These are phyloP conservation scores for Aspergillus hiratsukae DNA, from an alignment of 2,329 filamentous ascomycete genomes.

Conservation along the genomic window DNA sequence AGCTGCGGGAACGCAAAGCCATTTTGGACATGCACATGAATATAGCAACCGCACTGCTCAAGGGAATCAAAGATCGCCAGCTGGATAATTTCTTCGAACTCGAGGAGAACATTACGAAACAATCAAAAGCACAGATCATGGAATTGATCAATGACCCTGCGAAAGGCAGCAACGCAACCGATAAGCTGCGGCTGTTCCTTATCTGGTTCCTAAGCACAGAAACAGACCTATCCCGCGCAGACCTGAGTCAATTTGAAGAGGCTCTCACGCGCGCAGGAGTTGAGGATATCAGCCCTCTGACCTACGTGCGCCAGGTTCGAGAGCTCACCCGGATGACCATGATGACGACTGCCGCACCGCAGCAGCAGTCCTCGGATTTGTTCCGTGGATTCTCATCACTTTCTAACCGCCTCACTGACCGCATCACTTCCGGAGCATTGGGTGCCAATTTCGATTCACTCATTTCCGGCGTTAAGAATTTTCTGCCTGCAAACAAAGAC, in stretches of 20 bases:
- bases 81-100: slow-evolving; percentile 94
- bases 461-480: slow-evolving; percentile 95
- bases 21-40: slow-evolving; percentile 99
- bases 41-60: slow-evolving; percentile 73
- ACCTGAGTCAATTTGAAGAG: slow-evolving; percentile 83
- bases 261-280: slow-evolving; percentile 68
- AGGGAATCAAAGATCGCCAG: slow-evolving; percentile 90
- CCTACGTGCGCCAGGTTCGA: slow-evolving; percentile 86
- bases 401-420: slow-evolving; percentile 85
- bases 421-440: slow-evolving; percentile 86
- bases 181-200: slow-evolving; percentile 90
- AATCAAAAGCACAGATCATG: slow-evolving; percentile 82
- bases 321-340: slow-evolving; percentile 98
- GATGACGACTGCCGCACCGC: slow-evolving; percentile 73
- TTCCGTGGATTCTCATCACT: slow-evolving; percentile 93
- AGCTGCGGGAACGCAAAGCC: slow-evolving; percentile 88
- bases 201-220: slow-evolving; percentile 97
- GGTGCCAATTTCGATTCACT: slow-evolving; percentile 87
- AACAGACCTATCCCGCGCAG: slow-evolving; percentile 73
- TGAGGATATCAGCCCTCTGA: slow-evolving; percentile 69
- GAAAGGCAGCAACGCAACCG: slow-evolving; percentile 77
- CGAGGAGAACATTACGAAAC: slow-evolving; percentile 88
- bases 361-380: slow-evolving; percentile 63
- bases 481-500: slow-evolving; percentile 92
- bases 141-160: slow-evolving; percentile 76